phyloP scores from a whole-genome alignment of 2,329 filamentous ascomycete species.

The Drechmeria coniospora region DNA sequence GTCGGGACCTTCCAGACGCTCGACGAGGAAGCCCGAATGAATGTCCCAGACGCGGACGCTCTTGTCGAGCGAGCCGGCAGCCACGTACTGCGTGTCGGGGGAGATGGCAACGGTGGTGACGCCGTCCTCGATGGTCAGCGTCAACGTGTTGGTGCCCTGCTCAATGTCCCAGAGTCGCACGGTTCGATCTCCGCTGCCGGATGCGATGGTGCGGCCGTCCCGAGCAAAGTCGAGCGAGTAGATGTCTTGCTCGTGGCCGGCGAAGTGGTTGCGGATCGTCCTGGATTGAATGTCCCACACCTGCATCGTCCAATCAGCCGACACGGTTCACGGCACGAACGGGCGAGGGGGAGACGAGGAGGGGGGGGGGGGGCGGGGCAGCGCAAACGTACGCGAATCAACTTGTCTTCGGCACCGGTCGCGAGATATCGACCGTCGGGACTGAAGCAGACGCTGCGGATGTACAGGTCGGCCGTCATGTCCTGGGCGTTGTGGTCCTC shows the following conservation, averaged over 20 bases:
- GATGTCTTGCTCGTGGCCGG: conserved; percentile 97
- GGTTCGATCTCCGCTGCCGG: conserved; percentile 84
- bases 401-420: conserved; percentile 92
- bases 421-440: conserved; percentile 88
- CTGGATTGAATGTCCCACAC: conserved; percentile 86
- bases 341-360: too few species aligned
- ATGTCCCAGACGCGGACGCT: conserved; percentile 97
- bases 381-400: conserved; percentile 60
- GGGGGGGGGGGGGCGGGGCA: too few species aligned
- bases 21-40: conserved; percentile 67
- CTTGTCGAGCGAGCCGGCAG: conserved; percentile 91
- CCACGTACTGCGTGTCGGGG: conserved; percentile 84
- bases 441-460: conserved; percentile 96
- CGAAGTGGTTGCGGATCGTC: conserved; percentile 80
- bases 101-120: conserved; percentile 97
- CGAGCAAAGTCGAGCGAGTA: conserved; percentile 92
- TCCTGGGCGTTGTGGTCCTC: conserved; percentile 72
- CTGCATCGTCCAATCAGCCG: conserved; percentile 26
- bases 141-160: conserved; percentile 64
- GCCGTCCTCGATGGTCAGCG: conserved; percentile 85
- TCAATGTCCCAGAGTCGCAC: conserved; percentile 96
- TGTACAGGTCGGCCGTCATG: conserved; percentile 84
- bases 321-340: not conserved
- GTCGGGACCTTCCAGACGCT: conserved; percentile 81
- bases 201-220: conserved; percentile 87